Evolutionary conservation across 2,329 filamentous ascomycete species (phyloP), one percentile per base, ranked within the genome.

Genomic region (Neonectria punicea): DNA sequence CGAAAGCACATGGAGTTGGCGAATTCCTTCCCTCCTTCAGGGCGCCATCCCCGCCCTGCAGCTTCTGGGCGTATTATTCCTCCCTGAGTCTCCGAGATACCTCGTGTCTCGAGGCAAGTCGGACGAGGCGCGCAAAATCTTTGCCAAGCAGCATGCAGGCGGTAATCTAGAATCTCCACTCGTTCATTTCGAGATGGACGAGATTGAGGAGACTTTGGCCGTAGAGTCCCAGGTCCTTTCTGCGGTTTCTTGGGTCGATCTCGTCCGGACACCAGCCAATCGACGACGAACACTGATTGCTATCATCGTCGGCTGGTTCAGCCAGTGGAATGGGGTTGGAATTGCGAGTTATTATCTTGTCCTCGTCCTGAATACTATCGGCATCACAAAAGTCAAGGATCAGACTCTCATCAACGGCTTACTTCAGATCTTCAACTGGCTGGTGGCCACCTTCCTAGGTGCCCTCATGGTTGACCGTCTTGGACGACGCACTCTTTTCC

Each of bases 381-480:
- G 80, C 0, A 79, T 81, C 25, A 77, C 71, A n/a, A 72, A 78
- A 41, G 77, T 76, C 13, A 73, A 79, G 59, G 79, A 77, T 1
- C 79, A 80, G 51, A 68, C 67, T 1, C 59, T 68, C 10, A 68
- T 70, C 51, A 70, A 67, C 18, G 65, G 67, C 5, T 14, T 61
- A 4, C 67, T 81, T 13, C 80, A 81, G 55, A 76, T 79, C 1
- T 73, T 75, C 28, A 77, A 80, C 41, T 77, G 77, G 51, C 77
- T 78, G 63, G 71, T 77, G n/a, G 78, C 79, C 46, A 74, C 76
- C 0, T 73, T 76, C 5, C 65, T 69, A 1, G 78, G 78, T 3
- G 79, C 80, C 6, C 74, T 78, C 3, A 73, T 81, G 50, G 78
- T 81, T 32, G 79, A 81, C 62, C 67, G 78, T 1, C 72, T 81